These are phyloP conservation scores for Talaromyces amestolkiae DNA, from an alignment of 2,329 filamentous ascomycete genomes.

Conservation along the genomic window DNA sequence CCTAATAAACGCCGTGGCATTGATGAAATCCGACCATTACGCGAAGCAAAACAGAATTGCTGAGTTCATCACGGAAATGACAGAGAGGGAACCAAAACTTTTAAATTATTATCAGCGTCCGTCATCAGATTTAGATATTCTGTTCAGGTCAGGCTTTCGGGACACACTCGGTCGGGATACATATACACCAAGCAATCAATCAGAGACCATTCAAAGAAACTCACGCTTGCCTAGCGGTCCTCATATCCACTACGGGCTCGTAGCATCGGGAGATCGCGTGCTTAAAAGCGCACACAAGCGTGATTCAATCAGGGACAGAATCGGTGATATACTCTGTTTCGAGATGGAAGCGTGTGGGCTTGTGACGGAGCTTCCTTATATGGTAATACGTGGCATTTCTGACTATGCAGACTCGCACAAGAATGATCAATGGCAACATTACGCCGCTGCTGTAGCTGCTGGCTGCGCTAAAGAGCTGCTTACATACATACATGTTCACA, in stretches of 20 bases:
- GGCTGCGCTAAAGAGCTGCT: conserved; percentile 24
- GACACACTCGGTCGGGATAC: neutral
- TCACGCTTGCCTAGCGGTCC: neutral
- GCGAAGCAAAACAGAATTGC: neutral
- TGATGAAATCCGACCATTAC: conserved; percentile 9
- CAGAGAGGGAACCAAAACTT: neutral
- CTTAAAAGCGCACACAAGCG: conserved; percentile 20
- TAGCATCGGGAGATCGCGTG: conserved; percentile 25
- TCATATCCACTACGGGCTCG: conserved; percentile 23
- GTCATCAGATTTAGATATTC: neutral
- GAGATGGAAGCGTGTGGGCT: conserved; percentile 24
- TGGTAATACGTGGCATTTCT: conserved; percentile 26
- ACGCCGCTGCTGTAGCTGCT: conserved; percentile 22
- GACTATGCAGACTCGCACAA: conserved; percentile 27
- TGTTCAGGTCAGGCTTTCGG: neutral
- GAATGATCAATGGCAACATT: conserved; percentile 21
- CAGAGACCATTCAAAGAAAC: neutral
- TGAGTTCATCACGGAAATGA: conserved; percentile 8
- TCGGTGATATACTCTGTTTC: conserved; percentile 22
- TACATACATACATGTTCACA: neutral
- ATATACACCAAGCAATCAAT: neutral
- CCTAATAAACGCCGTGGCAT: conserved; percentile 13
- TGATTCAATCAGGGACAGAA: conserved; percentile 16
- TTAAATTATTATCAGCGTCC: neutral
- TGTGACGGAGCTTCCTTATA: conserved; percentile 24